Base-by-base conservation (phyloP, 1,284 basidiomycete genomes). In the Ustilago sp. region DNA sequence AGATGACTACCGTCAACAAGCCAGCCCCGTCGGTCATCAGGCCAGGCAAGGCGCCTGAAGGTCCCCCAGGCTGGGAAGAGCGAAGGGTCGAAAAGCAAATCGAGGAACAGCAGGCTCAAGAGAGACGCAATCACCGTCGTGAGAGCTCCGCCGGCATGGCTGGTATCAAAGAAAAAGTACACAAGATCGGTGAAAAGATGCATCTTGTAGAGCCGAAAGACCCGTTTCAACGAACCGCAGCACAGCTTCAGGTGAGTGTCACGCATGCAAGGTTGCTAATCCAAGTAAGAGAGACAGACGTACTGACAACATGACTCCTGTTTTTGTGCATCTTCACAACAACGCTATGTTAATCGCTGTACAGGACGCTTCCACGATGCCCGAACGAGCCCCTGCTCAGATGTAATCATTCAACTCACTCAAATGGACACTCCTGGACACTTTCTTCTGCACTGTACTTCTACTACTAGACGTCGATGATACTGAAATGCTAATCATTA, bases 11-110 rank as follows among this genome's bases (percentile, higher is more conserved):
- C 12, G 48, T 38, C 13, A 65, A 15, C 52, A 66, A 63, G 23
- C 69, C 78, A 23, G 59, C 48, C 2, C 52, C 73, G 34, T 80
- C 80, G 8, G 56, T 81, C 41, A 77, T 81, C 28, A 59, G 75
- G 47, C 80, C 80, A 1, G 80, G 80, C 8, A 71, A 74, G 17
- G 56, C 75, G 17, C 75, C 80, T 8, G 66, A 67, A 31, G 80
- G 80, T 4, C 80, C 80, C 11, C 74, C 77, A 1, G 80, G 80
- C 19, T 81, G 80, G 80, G 78, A 80, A 56, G 72, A 77, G 51
- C 59, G 64, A 23, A 50, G 77, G 6, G 41, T 77, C 56, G 68
- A 69, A 56, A 70, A 69, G 63, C 68, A 76, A 23, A 56, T 68
- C 4, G 34, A 77, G 38, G 54, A 53, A 2, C 59, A 77, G 39